phyloP scores from a whole-genome alignment of 1,139 yeast genomes.

The Hansenula sp. region DNA sequence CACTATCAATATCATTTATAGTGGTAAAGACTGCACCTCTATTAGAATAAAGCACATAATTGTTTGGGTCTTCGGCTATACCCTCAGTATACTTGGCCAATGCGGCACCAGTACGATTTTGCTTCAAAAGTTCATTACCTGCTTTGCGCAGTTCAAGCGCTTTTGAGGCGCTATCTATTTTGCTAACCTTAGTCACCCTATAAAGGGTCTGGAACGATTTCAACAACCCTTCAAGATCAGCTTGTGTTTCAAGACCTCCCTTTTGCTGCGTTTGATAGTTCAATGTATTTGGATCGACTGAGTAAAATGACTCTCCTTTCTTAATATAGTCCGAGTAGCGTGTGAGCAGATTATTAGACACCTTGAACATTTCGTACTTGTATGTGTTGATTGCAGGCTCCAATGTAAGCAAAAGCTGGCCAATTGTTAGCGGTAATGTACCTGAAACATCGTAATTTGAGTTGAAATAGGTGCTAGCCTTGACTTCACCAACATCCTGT shows the following conservation, averaged over 20 bases:
- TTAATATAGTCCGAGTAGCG: constrained; percentile 2
- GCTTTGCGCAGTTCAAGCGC: constrained; percentile 19
- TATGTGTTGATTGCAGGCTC: not conserved
- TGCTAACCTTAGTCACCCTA: constrained; percentile 4
- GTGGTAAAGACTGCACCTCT: constrained; percentile 33
- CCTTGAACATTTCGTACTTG: constrained; percentile 2
- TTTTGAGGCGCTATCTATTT: constrained; percentile 1
- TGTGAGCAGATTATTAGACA: not conserved
- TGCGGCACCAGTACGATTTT: constrained; percentile 28
- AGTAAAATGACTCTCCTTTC: not conserved
- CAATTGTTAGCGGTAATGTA: not conserved
- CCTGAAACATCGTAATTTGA: constrained; percentile 1
- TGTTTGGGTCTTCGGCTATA: constrained; percentile 25
- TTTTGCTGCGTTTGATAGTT: too few relatives aligned
- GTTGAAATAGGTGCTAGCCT: not conserved
- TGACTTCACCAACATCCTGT: not conserved
- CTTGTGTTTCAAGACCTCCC: not conserved
- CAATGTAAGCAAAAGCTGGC: constrained; percentile 1
- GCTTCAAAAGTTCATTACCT: constrained; percentile 29
- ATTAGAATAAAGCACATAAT: constrained; percentile 28
- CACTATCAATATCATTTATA: constrained; percentile 28
- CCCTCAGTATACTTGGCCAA: constrained; percentile 31
- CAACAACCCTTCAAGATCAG: not conserved
- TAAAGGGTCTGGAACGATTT: constrained; percentile 6
- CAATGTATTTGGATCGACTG: not conserved